These are phyloP conservation scores for Chytridiales sp. DNA, from an alignment of 371 early-diverging fungal genomes.

Conservation along the genomic window DNA sequence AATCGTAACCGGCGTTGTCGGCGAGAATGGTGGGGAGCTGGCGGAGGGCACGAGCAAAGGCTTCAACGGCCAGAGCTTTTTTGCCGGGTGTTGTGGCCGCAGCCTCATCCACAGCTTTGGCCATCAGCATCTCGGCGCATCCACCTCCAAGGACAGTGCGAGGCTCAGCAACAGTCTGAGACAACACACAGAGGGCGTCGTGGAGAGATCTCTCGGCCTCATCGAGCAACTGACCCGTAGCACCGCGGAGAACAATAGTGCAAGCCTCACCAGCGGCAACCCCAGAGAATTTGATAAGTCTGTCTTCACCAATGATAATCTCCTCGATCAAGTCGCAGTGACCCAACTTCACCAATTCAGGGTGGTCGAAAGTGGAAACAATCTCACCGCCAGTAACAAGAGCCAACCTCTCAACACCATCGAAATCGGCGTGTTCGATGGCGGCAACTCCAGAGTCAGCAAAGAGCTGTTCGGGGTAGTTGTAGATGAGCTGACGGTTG, in stretches of 20 bases:
- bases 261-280: conserved; percentile 96
- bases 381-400: conserved; percentile 98
- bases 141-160: conserved; percentile 97
- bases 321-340: conserved; percentile 96
- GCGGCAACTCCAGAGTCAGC: conserved; percentile 94
- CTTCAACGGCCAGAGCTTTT: conserved; percentile 95
- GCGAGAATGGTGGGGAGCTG: conserved; percentile 97
- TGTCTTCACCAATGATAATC: conserved; percentile 97
- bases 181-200: conserved; percentile 97
- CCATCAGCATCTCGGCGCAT: conserved; percentile 97
- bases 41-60: conserved; percentile 95
- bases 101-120: conserved; percentile 91
- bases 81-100: conserved; percentile 93
- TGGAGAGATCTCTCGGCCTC: conserved; percentile 99
- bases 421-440: conserved; percentile 99
- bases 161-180: conserved; percentile 95
- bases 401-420: conserved; percentile 98
- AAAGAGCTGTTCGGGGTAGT: conserved; percentile 99
- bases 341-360: conserved; percentile 92
- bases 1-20: conserved; percentile 98
- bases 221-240: conserved; percentile 96
- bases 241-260: conserved; percentile 98
- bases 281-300: conserved; percentile 95
- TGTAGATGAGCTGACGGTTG: conserved; percentile 99
- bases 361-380: conserved; percentile 98